A percentile compares a stretch with the other conserved stretches of the same genome.
phyloP scores from a whole-genome alignment of 805 yeast genomes.

The Yarrowia alimentaria region DNA sequence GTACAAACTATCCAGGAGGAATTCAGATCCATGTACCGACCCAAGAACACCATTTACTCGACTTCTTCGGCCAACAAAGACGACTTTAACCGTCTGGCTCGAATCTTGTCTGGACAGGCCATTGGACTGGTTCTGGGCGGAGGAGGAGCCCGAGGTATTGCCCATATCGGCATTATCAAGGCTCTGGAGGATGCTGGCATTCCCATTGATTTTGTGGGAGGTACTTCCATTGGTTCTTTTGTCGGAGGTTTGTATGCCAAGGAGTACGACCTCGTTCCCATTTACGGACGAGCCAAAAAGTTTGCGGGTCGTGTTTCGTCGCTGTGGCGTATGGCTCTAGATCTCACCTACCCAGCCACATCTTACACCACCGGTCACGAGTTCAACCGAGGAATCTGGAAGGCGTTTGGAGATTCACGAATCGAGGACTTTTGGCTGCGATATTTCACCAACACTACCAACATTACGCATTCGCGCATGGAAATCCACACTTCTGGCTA shows the following conservation, averaged over 20 bases:
- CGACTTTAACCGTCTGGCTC: slow-evolving; percentile 85
- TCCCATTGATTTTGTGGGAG: slow-evolving; percentile 92
- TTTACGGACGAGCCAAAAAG: slow-evolving; percentile 83
- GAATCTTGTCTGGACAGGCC: slow-evolving; percentile 87
- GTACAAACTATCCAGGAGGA: slow-evolving; percentile 40
- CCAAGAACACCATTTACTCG: slow-evolving; percentile 44
- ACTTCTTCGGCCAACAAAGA: slow-evolving; percentile 47
- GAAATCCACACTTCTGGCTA: slow-evolving; percentile 90
- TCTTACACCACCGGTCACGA: slow-evolving; percentile 97
- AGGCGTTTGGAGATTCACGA: slow-evolving; percentile 84
- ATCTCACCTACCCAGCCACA: slow-evolving; percentile 88
- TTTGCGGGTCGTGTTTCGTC: slow-evolving; percentile 81
- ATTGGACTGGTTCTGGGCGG: slow-evolving; percentile 95
- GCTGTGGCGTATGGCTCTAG: slow-evolving; percentile 79
- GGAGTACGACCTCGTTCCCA: slow-evolving; percentile 87
- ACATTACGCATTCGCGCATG: slow-evolving; percentile 91
- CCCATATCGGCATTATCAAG: slow-evolving; percentile 87
- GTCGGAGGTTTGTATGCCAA: slow-evolving; percentile 93
- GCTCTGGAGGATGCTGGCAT: slow-evolving; percentile 90
- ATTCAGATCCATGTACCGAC: slow-evolving; percentile 37
- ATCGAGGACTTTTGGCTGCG: slow-evolving; percentile 96
- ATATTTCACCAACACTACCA: slow-evolving; percentile 87
- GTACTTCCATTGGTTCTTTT: slow-evolving; percentile 94
- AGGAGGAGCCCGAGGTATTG: slow-evolving; percentile 94
- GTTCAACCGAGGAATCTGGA: slow-evolving; percentile 97